phyloP scores from a whole-genome alignment of 192 early-diverging fungal genomes.

The Coemansia sp. region DNA sequence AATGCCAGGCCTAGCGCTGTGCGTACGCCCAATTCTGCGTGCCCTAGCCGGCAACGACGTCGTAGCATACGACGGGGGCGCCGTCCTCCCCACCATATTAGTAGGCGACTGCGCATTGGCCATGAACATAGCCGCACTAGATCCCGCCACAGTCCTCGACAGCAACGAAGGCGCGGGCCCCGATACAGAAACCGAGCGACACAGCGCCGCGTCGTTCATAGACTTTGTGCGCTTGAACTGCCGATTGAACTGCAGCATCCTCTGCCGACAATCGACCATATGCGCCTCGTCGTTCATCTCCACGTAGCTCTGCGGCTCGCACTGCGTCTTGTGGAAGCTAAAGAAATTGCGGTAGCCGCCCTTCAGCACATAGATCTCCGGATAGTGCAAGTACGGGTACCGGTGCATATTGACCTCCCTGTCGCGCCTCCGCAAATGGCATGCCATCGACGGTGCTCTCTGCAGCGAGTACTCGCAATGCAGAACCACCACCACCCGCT shows the following conservation, averaged over 20 bases:
- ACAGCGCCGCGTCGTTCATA: conserved; percentile 38
- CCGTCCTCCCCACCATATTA: neutral
- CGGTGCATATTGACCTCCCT: conserved; percentile 63
- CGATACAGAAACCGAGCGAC: conserved; percentile 6
- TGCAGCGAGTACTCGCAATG: conserved; percentile 87
- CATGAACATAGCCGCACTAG: conserved; percentile 19
- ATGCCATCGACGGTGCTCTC: conserved; percentile 80
- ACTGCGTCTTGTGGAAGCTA: conserved; percentile 56
- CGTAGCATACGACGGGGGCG: conserved; percentile 14
- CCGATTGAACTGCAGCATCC: conserved; percentile 54
- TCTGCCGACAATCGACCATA: conserved; percentile 54
- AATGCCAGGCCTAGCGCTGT: conserved; percentile 48
- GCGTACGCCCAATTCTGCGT: conserved; percentile 29
- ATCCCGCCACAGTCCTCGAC: conserved; percentile 4
- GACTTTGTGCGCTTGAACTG: conserved; percentile 59
- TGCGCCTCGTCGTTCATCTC: conserved; percentile 73
- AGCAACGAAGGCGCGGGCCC: neutral
- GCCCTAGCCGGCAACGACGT: conserved; percentile 28
- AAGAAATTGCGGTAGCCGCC: conserved; percentile 84
- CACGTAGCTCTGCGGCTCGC: conserved; percentile 73
- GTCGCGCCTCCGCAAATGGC: conserved; percentile 71
- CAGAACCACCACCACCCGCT: conserved; percentile 66
- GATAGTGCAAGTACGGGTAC: conserved; percentile 79
- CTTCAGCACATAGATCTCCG: conserved; percentile 81
- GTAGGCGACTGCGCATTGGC: conserved; percentile 28